phyloP scores from a whole-genome alignment of 495 filamentous ascomycete genomes.

The Penicillium daleae region DNA sequence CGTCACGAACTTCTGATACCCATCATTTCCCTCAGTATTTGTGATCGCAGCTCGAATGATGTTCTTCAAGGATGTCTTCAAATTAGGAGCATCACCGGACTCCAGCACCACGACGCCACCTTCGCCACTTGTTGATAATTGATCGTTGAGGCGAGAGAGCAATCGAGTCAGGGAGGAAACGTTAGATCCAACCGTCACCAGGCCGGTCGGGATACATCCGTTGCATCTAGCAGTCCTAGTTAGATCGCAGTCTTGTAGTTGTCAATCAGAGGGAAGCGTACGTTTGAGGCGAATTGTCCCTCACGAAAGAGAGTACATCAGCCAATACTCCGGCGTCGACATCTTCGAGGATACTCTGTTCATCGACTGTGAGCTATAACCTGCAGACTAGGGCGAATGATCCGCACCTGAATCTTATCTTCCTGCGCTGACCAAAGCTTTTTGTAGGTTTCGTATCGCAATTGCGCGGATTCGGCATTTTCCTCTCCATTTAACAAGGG shows the following conservation, averaged over 20 bases:
- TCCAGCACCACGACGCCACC: constrained; percentile 69
- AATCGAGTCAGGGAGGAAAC: constrained; percentile 76
- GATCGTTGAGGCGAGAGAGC: constrained; percentile 64
- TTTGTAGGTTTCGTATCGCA: constrained; percentile 66
- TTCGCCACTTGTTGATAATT: constrained; percentile 50
- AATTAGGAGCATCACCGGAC: constrained; percentile 76
- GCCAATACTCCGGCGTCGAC: constrained; percentile 61
- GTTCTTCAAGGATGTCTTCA: constrained; percentile 82
- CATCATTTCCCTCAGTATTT: constrained; percentile 53
- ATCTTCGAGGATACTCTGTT: constrained; percentile 43
- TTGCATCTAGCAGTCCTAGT: constrained; percentile 35
- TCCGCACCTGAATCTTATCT: constrained; percentile 64
- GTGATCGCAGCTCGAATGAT: constrained; percentile 73
- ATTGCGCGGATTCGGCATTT: constrained; percentile 47
- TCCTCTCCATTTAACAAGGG: constrained; percentile 67
- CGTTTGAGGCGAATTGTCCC: constrained; percentile 50
- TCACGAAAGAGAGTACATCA: constrained; percentile 69
- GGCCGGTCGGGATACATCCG: constrained; percentile 71
- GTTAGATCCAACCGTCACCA: constrained; percentile 86
- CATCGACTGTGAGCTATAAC: not conserved
- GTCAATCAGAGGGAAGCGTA: constrained; percentile 24
- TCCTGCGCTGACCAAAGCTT: constrained; percentile 70
- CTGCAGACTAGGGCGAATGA: not conserved
- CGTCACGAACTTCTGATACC: constrained; percentile 48
- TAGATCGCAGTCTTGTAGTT: not conserved